Evolutionary conservation across 345 rosid species (phyloP).

Genomic region (Angophora floribunda): DNA sequence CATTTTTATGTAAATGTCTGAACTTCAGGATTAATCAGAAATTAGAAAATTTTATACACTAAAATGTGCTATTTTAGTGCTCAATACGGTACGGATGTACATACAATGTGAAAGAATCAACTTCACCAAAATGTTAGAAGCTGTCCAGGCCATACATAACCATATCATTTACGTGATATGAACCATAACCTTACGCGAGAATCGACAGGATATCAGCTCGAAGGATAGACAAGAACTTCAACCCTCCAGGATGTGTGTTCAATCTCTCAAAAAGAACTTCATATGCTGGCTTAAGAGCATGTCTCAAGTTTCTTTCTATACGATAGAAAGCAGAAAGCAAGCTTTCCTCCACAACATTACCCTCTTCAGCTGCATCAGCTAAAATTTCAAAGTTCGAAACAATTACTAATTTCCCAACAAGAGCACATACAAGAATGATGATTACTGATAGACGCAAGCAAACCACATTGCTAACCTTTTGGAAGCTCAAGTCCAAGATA

Average conservation of each 20-base stretch:
- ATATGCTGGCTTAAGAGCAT: constrained; percentile 69
- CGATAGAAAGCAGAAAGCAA: constrained; percentile 60
- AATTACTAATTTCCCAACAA: background rate
- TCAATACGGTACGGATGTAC: background rate
- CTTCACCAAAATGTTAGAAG: background rate
- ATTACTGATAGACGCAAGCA: background rate
- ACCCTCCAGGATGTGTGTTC: constrained; percentile 79
- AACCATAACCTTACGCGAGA: constrained; percentile 51
- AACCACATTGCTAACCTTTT: constrained; percentile 8
- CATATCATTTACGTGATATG: background rate
- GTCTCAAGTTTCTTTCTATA: constrained; percentile 71
- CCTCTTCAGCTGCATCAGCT: constrained; percentile 28
- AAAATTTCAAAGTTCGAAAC: constrained; percentile 4
- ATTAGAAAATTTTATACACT: background rate
- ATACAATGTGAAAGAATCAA: background rate
- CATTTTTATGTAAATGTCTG: background rate
- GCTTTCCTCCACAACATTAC: constrained; percentile 32
- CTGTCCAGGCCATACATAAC: background rate
- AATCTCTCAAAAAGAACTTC: constrained; percentile 79
- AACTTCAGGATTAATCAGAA: background rate
- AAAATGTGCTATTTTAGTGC: background rate
- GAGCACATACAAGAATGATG: background rate
- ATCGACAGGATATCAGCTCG: constrained; percentile 73
- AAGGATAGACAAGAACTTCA: constrained; percentile 63
- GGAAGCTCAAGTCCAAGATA: constrained; percentile 71